These are phyloP conservation scores for Euclidium syriacum DNA, from an alignment of 345 rosid genomes.

Conservation along the genomic window DNA sequence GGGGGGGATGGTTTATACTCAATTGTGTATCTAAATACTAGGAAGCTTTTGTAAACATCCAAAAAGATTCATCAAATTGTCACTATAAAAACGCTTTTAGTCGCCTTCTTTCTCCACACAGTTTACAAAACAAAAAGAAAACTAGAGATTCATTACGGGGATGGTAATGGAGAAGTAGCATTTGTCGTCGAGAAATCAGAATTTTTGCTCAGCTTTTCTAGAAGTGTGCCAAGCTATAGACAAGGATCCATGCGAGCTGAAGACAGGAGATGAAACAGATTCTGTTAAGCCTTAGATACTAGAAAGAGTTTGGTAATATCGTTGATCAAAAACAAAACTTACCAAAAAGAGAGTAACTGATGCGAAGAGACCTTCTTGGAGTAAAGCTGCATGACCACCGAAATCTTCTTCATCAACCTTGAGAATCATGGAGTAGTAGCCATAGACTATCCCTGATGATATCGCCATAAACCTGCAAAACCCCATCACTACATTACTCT, in stretches of 20 bases:
- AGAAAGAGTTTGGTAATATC: neutral
- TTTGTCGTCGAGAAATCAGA: constrained; percentile 23
- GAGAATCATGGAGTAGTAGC: constrained; percentile 74
- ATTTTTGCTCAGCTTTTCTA: constrained; percentile 19
- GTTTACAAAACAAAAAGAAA: constrained; percentile 6
- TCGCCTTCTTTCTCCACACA: neutral
- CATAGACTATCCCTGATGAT: constrained; percentile 72
- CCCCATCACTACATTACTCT: neutral
- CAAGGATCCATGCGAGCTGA: constrained; percentile 93
- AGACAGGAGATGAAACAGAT: constrained; percentile 22
- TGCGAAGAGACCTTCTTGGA: constrained; percentile 93
- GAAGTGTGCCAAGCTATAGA: constrained; percentile 92
- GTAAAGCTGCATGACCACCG: constrained; percentile 91
- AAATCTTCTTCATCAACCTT: constrained; percentile 91
- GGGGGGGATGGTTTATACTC: constrained; percentile 19
- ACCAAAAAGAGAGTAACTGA: constrained; percentile 92
- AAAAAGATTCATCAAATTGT: constrained; percentile 5
- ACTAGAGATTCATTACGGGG: constrained; percentile 18
- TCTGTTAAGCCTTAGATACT: constrained; percentile 3
- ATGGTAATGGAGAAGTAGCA: neutral
- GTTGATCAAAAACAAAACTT: constrained; percentile 8
- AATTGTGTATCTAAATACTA: constrained; percentile 9
- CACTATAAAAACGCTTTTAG: constrained; percentile 1
- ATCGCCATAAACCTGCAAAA: constrained; percentile 59
- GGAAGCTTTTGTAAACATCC: constrained; percentile 14